Evolutionary conservation across 2,329 filamentous ascomycete species (phyloP).

Genomic region (Pezicula neosporulosa): DNA sequence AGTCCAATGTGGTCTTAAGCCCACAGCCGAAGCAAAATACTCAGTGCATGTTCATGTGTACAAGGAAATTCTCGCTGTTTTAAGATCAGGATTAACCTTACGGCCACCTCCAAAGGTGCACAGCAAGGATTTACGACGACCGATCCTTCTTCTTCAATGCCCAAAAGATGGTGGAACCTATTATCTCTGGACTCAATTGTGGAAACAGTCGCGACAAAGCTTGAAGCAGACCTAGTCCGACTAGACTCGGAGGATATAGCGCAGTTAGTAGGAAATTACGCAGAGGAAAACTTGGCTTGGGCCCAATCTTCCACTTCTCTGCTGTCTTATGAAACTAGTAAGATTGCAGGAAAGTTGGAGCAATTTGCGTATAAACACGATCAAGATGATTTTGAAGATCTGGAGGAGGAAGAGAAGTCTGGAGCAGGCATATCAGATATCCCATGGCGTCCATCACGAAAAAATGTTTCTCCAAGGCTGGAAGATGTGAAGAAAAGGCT

Average conservation of each 20-base stretch:
- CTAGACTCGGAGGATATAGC: conserved; percentile 69
- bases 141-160: conserved; percentile 57
- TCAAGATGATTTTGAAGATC: conserved; percentile 36
- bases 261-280: conserved; percentile 64
- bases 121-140: conserved; percentile 41
- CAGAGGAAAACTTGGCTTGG: conserved; percentile 55
- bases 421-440: background rate
- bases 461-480: background rate
- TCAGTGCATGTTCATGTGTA: conserved; percentile 26
- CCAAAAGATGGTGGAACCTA: conserved; percentile 50
- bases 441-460: background rate
- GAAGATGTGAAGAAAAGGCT: background rate
- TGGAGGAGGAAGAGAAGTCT: conserved; percentile 29
- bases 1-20: conserved; percentile 9
- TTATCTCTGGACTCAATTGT: conserved; percentile 58
- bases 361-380: conserved; percentile 42
- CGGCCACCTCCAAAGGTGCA: conserved; percentile 34
- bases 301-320: conserved; percentile 46
- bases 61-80: conserved; percentile 39
- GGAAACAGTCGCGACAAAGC: conserved; percentile 55
- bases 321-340: conserved; percentile 53
- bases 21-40: conserved; percentile 20
- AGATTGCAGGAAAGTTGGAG: conserved; percentile 49
- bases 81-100: conserved; percentile 45
- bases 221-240: conserved; percentile 64